Evolutionary conservation across 2,329 filamentous ascomycete species (phyloP).

Genomic region (Cladophialophora bantiana): DNA sequence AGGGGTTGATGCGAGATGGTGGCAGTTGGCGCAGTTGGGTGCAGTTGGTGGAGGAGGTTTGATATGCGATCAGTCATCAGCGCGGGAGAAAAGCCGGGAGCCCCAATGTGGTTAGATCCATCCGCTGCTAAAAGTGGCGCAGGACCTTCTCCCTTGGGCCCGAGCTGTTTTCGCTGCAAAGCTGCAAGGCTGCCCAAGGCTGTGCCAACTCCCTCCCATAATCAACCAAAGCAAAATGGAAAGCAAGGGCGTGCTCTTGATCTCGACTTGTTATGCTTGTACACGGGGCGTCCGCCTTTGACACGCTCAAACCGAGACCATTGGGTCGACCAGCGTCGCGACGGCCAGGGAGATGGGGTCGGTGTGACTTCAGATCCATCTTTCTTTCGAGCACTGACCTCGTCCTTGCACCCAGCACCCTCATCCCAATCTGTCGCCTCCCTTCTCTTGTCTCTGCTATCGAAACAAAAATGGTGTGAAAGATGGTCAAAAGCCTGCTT

Average conservation of each 20-base stretch:
- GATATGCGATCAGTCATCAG: background rate
- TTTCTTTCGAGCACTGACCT: background rate
- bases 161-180: too few relatives aligned
- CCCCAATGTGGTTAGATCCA: background rate
- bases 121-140: background rate
- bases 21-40: too few relatives aligned
- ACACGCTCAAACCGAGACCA: background rate
- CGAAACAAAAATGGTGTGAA: background rate
- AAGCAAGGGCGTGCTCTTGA: background rate
- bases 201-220: background rate
- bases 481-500: background rate
- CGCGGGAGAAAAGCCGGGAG: background rate
- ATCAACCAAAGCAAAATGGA: background rate
- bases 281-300: background rate
- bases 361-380: background rate
- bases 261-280: slow-evolving; percentile 3
- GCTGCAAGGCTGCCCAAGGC: background rate
- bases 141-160: background rate
- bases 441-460: background rate
- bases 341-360: background rate
- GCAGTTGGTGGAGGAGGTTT: background rate
- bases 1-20: too few relatives aligned
- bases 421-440: background rate
- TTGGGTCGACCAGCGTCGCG: background rate
- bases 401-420: background rate